phyloP scores from a whole-genome alignment of 2,329 filamentous ascomycete genomes.

The Scytalidium lignicola region DNA sequence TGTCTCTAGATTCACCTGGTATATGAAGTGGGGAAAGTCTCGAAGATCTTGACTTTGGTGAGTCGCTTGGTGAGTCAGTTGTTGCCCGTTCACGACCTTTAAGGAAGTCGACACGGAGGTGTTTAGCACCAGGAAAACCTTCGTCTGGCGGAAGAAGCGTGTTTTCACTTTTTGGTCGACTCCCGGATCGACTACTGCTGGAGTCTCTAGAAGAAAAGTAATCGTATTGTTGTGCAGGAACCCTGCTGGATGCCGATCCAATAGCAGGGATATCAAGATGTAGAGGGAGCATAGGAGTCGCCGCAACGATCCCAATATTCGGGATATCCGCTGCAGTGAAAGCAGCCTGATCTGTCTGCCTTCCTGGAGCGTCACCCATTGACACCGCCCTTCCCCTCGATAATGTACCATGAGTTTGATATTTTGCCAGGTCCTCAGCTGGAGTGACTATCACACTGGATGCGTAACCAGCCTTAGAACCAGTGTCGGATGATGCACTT shows the following conservation, averaged over 20 bases:
- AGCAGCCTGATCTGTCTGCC: slow-evolving; percentile 14
- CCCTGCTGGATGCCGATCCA: slow-evolving; percentile 10
- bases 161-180: slow-evolving; percentile 23
- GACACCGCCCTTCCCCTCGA: slow-evolving; percentile 25
- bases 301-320: slow-evolving; percentile 28
- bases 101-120: slow-evolving; percentile 23
- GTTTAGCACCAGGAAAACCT: slow-evolving; percentile 28
- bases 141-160: slow-evolving; percentile 38
- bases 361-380: slow-evolving; percentile 21
- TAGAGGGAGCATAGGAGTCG: slow-evolving; percentile 34
- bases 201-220: slow-evolving; percentile 13
- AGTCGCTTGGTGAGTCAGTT: slow-evolving; percentile 8
- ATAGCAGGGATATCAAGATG: slow-evolving; percentile 16
- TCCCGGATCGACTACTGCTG: slow-evolving; percentile 25
- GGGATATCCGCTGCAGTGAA: slow-evolving; percentile 23
- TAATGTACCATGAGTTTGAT: slow-evolving; percentile 5
- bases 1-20: slow-evolving; percentile 23
- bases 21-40: slow-evolving; percentile 23
- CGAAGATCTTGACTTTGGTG: slow-evolving; percentile 11
- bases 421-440: slow-evolving; percentile 16
- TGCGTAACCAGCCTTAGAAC: slow-evolving; percentile 28
- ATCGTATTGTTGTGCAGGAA: slow-evolving; percentile 4
- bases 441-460: slow-evolving; percentile 35
- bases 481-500: slow-evolving; percentile 39
- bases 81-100: slow-evolving; percentile 27